Conservation (phyloP, 179 eudicot genomes). For the Silene vulgaris region DNA sequence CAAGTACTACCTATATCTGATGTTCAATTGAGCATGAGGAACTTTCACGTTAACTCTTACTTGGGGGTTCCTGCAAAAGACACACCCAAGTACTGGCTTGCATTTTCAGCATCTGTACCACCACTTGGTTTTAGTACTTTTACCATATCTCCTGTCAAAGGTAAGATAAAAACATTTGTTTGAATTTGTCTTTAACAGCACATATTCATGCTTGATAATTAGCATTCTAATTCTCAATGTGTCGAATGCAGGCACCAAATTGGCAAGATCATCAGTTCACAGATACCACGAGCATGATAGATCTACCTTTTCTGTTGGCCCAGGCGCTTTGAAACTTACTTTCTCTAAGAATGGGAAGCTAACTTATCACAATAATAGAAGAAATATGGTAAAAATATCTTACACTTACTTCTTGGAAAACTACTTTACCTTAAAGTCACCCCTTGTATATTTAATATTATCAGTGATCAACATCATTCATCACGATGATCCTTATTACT, state of each 20-base stretch:
- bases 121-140: constrained; percentile 95
- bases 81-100: constrained; percentile 73
- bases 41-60: constrained; percentile 55
- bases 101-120: constrained; percentile 77
- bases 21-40: constrained; percentile 52
- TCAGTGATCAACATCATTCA: neutral
- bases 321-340: constrained; percentile 59
- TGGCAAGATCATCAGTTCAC: constrained; percentile 35
- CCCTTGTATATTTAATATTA: neutral
- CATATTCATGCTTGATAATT: neutral
- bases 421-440: neutral
- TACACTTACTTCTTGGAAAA: neutral
- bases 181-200: constrained; percentile 1
- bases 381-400: constrained; percentile 41
- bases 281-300: constrained; percentile 31
- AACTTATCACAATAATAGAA: constrained; percentile 43
- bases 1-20: constrained; percentile 73
- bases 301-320: constrained; percentile 59
- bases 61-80: constrained; percentile 47
- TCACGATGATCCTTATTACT: neutral
- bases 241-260: constrained; percentile 46
- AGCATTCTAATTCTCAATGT: constrained; percentile 10
- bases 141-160: constrained; percentile 48
- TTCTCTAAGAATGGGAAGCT: constrained; percentile 60
- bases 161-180: constrained; percentile 30